Evolutionary conservation across 2,329 filamentous ascomycete species (phyloP).

Genomic region (Clarireedia paspali): DNA sequence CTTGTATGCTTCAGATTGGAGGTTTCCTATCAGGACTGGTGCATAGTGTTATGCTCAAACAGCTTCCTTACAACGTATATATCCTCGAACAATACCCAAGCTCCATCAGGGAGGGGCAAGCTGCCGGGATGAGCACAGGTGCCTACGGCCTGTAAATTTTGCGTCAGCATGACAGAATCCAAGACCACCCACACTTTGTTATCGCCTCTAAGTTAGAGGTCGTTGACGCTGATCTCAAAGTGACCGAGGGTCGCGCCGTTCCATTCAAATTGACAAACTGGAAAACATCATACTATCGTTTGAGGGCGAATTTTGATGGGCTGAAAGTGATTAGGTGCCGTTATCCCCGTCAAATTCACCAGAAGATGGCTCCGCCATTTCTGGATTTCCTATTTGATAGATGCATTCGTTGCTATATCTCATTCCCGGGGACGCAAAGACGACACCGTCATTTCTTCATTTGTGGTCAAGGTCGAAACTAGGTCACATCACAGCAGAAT

Average conservation of each 20-base stretch:
- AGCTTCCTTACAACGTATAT: slow-evolving; percentile 10
- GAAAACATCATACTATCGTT: slow-evolving; percentile 15
- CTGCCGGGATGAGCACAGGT: slow-evolving; percentile 12
- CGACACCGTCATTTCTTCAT: too few relatives aligned
- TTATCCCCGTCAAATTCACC: background rate
- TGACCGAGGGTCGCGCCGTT: background rate
- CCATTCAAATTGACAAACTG: slow-evolving; percentile 9
- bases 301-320: slow-evolving; percentile 19
- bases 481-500: too few relatives aligned
- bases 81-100: slow-evolving; percentile 13
- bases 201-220: background rate
- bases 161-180: background rate
- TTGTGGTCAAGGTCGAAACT: too few relatives aligned
- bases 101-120: slow-evolving; percentile 7
- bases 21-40: slow-evolving; percentile 14
- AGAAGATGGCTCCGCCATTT: background rate
- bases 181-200: background rate
- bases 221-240: slow-evolving; percentile 7
- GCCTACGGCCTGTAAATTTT: background rate
- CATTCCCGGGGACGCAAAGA: too few relatives aligned
- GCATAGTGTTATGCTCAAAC: slow-evolving; percentile 9
- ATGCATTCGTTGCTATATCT: too few relatives aligned
- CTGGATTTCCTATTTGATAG: background rate
- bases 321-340: slow-evolving; percentile 4
- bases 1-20: background rate